Evolutionary conservation across 352 stramenopile species (phyloP).

Genomic region (Halophytophthora polymorphica): DNA sequence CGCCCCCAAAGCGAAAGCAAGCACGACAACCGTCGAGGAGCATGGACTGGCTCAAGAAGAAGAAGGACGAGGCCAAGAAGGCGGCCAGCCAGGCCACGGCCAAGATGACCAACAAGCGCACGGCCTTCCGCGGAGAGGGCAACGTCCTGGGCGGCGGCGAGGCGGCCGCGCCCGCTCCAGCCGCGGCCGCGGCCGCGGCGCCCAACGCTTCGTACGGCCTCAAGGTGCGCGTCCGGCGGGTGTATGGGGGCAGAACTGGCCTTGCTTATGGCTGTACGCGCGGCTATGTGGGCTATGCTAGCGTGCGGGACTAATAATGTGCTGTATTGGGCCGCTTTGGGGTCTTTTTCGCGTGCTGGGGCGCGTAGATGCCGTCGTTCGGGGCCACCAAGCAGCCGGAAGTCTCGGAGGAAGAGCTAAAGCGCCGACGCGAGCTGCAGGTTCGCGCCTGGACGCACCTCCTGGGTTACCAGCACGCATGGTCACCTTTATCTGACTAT

Average conservation of each 20-base stretch:
- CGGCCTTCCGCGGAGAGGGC: slow-evolving; percentile 57
- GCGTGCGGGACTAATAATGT: too few relatives aligned
- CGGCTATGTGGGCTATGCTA: too few relatives aligned
- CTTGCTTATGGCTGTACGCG: too few relatives aligned
- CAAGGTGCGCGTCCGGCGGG: slow-evolving; percentile 16
- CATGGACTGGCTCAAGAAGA: slow-evolving; percentile 84
- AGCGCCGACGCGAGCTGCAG: slow-evolving; percentile 58
- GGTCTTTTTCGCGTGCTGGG: background rate
- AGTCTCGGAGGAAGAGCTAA: slow-evolving; percentile 52
- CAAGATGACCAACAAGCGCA: slow-evolving; percentile 77
- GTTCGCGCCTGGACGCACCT: slow-evolving; percentile 16
- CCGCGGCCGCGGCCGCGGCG: slow-evolving; percentile 8
- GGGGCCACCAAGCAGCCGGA: slow-evolving; percentile 31
- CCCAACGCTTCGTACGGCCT: slow-evolving; percentile 8
- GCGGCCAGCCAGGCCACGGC: slow-evolving; percentile 37
- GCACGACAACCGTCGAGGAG: background rate
- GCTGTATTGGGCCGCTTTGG: background rate
- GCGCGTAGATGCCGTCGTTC: slow-evolving; percentile 38
- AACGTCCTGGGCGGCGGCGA: slow-evolving; percentile 52
- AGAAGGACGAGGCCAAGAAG: slow-evolving; percentile 72
- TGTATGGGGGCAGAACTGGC: too few relatives aligned
- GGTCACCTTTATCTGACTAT: background rate
- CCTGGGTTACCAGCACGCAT: too few relatives aligned
- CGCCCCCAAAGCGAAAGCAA: slow-evolving; percentile 9
- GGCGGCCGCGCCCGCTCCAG: background rate